Percentiles rank a stretch among this genome's conserved stretches.
Evolutionary conservation across 768 basidiomycete species (phyloP).

Genomic region (Pleurotus citrinopileatus): DNA sequence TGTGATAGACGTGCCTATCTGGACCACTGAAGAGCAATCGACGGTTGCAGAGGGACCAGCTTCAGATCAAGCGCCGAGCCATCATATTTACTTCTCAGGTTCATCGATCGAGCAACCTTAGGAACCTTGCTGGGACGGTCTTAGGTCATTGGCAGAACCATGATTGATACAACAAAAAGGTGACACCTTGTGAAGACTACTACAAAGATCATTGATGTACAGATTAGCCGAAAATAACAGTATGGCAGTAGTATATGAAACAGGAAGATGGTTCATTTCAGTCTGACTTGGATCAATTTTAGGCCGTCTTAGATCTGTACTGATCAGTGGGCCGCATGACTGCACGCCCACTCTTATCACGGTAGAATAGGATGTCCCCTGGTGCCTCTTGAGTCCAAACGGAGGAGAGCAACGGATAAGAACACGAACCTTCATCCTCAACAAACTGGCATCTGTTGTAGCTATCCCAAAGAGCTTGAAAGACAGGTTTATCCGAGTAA

Average conservation of each 20-base stretch:
- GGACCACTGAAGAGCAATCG: no score
- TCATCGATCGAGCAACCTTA: no score
- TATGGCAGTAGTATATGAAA: neutral
- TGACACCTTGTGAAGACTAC: neutral
- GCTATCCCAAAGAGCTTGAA: conserved; percentile 33
- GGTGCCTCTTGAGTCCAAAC: neutral
- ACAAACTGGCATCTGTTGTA: conserved; percentile 40
- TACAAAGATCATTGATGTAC: conserved; percentile 4
- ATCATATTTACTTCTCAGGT: no score
- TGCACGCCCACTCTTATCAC: conserved; percentile 20
- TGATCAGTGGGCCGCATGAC: conserved; percentile 2
- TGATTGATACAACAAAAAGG: neutral
- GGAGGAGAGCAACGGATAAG: conserved; percentile 2
- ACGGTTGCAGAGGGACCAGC: no score
- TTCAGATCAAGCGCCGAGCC: no score
- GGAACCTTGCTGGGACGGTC: no score
- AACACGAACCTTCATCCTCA: conserved; percentile 35
- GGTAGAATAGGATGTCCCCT: conserved; percentile 27
- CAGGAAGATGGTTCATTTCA: neutral
- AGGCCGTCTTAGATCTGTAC: conserved; percentile 1
- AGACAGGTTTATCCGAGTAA: conserved; percentile 20
- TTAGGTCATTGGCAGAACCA: neutral
- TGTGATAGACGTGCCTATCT: no score
- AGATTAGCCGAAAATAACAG: neutral
- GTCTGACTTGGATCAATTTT: neutral